Conservation (phyloP, 2,329 filamentous ascomycete genomes). For the Phoma herbarum region DNA sequence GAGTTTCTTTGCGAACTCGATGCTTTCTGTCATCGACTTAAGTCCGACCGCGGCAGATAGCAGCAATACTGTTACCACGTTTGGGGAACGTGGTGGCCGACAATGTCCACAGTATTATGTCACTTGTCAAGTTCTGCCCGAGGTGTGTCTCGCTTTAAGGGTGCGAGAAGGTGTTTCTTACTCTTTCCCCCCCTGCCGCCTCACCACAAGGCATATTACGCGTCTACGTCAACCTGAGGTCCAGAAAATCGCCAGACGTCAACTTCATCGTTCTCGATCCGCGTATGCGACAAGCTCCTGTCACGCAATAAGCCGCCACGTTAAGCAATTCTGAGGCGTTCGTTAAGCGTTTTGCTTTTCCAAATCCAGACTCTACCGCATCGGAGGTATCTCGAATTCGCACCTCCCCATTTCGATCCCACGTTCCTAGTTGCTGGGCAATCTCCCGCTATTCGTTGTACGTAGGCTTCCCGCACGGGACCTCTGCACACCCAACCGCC, state of each 20-base stretch:
- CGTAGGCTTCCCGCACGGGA: constrained; percentile 20
- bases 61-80: constrained; percentile 8
- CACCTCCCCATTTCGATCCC: constrained; percentile 11
- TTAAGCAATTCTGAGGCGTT: constrained; percentile 38
- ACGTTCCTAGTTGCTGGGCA: constrained; percentile 12
- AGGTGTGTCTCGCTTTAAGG: constrained; percentile 17
- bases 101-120: constrained; percentile 35
- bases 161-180: constrained; percentile 1
- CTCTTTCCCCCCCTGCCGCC: constrained; percentile 6
- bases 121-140: constrained; percentile 29
- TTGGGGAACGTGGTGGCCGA: constrained; percentile 14
- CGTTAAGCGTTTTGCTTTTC: constrained; percentile 28
- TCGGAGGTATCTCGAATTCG: constrained; percentile 8
- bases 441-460: constrained; percentile 16
- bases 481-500: constrained; percentile 22
- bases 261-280: constrained; percentile 9
- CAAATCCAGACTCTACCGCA: constrained; percentile 19
- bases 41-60: constrained; percentile 24
- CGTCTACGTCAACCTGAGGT: constrained; percentile 7
- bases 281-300: constrained; percentile 14
- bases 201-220: constrained; percentile 13
- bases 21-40: constrained; percentile 26
- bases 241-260: constrained; percentile 4
- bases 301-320: constrained; percentile 40
- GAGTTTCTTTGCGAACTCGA: constrained; percentile 33